Evolutionary conservation across 2,329 filamentous ascomycete species (phyloP).

Genomic region (Fusarium drepaniforme): DNA sequence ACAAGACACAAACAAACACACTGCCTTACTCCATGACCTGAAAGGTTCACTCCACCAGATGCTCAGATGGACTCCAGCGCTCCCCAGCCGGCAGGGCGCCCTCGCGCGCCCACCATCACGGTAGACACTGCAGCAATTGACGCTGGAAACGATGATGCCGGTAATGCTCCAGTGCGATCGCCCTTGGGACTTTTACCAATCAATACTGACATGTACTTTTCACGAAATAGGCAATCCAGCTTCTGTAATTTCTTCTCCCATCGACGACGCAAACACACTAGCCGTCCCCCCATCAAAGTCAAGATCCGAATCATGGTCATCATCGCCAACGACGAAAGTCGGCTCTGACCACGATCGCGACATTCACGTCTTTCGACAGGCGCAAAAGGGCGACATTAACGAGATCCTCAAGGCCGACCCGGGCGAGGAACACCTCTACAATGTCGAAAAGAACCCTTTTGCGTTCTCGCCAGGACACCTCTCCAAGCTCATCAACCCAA

Average conservation of each 20-base stretch:
- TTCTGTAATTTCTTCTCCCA: slow-evolving; percentile 29
- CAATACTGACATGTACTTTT: neutral
- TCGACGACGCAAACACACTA: slow-evolving; percentile 34
- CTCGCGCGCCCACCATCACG: slow-evolving; percentile 36
- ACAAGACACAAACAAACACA: neutral
- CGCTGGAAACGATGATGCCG: slow-evolving; percentile 24
- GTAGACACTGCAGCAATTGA: slow-evolving; percentile 38
- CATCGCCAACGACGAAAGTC: slow-evolving; percentile 32
- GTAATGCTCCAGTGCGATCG: slow-evolving; percentile 38
- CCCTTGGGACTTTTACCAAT: neutral
- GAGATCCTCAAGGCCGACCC: slow-evolving; percentile 73
- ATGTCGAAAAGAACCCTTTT: slow-evolving; percentile 82
- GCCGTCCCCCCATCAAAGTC: slow-evolving; percentile 26
- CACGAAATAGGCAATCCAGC: slow-evolving; percentile 10
- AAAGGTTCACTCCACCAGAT: slow-evolving; percentile 3
- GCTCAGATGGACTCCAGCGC: slow-evolving; percentile 28
- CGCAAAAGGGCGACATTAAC: slow-evolving; percentile 30
- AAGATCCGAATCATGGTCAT: slow-evolving; percentile 33
- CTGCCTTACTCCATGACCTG: neutral
- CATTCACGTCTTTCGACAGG: slow-evolving; percentile 19
- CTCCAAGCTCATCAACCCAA: slow-evolving; percentile 86
- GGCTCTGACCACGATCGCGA: slow-evolving; percentile 36
- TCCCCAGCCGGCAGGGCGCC: slow-evolving; percentile 14
- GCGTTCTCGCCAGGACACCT: slow-evolving; percentile 85
- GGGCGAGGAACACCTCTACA: slow-evolving; percentile 77